Percentiles rank a stretch among this genome's conserved stretches.
phyloP scores from a whole-genome alignment of 345 rosid species.

The Eucalyptus melliodora region DNA sequence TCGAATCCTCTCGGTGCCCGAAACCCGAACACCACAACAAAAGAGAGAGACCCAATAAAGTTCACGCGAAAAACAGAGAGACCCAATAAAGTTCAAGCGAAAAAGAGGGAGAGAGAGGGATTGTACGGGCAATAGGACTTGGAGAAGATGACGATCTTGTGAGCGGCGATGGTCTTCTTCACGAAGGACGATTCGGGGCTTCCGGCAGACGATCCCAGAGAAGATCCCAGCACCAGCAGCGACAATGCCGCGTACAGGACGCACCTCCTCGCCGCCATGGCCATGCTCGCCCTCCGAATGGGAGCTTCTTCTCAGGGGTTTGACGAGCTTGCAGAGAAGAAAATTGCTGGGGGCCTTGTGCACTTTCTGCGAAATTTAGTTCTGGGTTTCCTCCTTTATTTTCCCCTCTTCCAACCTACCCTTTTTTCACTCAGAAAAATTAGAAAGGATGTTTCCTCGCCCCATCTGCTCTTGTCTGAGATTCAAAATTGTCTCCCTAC shows the following conservation, averaged over 20 bases:
- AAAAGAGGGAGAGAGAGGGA: neutral
- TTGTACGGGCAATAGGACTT: slow-evolving; percentile 92
- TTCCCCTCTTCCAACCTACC: neutral
- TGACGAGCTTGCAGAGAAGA: neutral
- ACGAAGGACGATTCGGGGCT: slow-evolving; percentile 42
- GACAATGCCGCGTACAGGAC: neutral
- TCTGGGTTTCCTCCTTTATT: neutral
- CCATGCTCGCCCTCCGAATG: neutral
- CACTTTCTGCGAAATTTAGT: neutral
- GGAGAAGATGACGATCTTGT: slow-evolving; percentile 93
- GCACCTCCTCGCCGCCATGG: neutral
- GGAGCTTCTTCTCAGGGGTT: neutral
- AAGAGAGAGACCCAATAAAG: neutral
- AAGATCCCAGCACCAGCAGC: neutral
- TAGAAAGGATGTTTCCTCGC: neutral
- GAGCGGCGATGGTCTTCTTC: slow-evolving; percentile 62
- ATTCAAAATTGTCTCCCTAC: neutral
- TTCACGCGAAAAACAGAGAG: neutral
- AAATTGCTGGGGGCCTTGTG: neutral
- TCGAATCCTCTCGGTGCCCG: neutral
- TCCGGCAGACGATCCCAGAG: slow-evolving; percentile 1
- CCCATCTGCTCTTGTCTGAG: neutral
- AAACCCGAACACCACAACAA: neutral
- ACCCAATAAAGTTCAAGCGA: neutral
- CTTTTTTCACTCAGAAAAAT: neutral